Evolutionary conservation across 495 filamentous ascomycete genomes (phyloP).

Genomic region (Podospora anserina): DNA sequence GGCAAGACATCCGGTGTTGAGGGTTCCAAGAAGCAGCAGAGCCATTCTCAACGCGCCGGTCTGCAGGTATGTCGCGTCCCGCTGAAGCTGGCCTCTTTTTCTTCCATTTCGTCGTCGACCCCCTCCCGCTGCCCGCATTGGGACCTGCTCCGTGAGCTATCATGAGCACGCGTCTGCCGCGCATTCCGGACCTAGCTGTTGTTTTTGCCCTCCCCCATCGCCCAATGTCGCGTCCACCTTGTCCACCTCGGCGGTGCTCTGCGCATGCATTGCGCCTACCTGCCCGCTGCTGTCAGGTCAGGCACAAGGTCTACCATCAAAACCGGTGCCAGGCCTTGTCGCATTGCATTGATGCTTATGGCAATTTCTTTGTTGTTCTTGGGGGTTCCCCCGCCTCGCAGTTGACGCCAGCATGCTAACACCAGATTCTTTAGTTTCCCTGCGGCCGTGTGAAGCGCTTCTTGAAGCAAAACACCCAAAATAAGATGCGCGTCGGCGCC

Average conservation of each 20-base stretch:
- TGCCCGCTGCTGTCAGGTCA: not conserved
- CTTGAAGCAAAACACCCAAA: conserved; percentile 97
- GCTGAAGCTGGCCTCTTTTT: conserved; percentile 17
- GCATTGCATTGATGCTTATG: not conserved
- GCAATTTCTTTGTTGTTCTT: conserved; percentile 5
- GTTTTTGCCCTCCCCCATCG: not conserved
- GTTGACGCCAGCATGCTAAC: conserved; percentile 25
- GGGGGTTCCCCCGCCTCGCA: conserved; percentile 22
- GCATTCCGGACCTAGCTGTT: conserved; percentile 10
- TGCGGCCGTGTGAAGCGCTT: conserved; percentile 99
- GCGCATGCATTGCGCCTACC: conserved; percentile 3
- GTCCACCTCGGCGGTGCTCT: not conserved
- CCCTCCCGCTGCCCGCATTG: conserved; percentile 1
- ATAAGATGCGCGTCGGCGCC: conserved; percentile 99
- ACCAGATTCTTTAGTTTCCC: conserved; percentile 68
- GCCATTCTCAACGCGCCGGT: conserved; percentile 96
- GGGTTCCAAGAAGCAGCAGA: conserved; percentile 86
- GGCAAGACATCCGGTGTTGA: conserved; percentile 77
- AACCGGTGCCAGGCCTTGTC: not conserved
- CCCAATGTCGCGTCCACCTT: not conserved
- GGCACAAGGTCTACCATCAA: not conserved
- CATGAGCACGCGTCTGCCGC: conserved; percentile 22
- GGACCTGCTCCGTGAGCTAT: conserved; percentile 3
- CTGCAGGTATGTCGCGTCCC: conserved; percentile 76
- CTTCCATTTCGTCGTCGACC: conserved; percentile 3